phyloP scores from a whole-genome alignment of 2,329 filamentous ascomycete species.

The Colletotrichum gigasporum region DNA sequence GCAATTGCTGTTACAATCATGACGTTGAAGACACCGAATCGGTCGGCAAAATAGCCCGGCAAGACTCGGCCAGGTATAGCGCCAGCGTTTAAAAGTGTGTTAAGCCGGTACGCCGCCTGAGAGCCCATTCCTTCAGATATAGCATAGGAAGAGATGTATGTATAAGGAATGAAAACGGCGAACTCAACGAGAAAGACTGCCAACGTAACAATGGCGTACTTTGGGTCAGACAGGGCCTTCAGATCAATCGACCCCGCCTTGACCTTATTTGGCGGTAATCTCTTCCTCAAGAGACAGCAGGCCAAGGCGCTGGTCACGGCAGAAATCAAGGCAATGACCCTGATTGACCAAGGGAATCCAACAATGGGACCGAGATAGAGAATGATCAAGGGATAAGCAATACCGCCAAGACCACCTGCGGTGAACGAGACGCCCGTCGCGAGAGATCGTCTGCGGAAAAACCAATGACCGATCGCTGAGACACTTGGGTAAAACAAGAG shows the following conservation, averaged over 20 bases:
- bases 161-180: constrained; percentile 72
- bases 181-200: constrained; percentile 69
- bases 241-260: constrained; percentile 58
- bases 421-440: constrained; percentile 76
- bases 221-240: constrained; percentile 57
- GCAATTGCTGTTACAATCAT: constrained; percentile 67
- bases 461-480: constrained; percentile 75
- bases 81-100: constrained; percentile 76
- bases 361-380: constrained; percentile 37
- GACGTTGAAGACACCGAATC: constrained; percentile 74
- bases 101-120: constrained; percentile 70
- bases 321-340: constrained; percentile 41
- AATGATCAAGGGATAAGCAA: constrained; percentile 55
- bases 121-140: constrained; percentile 61
- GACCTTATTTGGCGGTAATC: constrained; percentile 57
- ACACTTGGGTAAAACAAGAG: constrained; percentile 76
- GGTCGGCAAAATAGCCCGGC: constrained; percentile 74
- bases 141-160: constrained; percentile 74
- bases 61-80: constrained; percentile 74
- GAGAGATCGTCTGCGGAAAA: constrained; percentile 68
- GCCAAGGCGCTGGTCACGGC: no score
- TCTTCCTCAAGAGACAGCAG: constrained; percentile 46
- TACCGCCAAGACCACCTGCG: constrained; percentile 68
- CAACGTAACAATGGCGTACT: constrained; percentile 60
- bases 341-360: constrained; percentile 43